Base-by-base conservation (phyloP, 768 basidiomycete species). In the Naganishia onofrii region DNA sequence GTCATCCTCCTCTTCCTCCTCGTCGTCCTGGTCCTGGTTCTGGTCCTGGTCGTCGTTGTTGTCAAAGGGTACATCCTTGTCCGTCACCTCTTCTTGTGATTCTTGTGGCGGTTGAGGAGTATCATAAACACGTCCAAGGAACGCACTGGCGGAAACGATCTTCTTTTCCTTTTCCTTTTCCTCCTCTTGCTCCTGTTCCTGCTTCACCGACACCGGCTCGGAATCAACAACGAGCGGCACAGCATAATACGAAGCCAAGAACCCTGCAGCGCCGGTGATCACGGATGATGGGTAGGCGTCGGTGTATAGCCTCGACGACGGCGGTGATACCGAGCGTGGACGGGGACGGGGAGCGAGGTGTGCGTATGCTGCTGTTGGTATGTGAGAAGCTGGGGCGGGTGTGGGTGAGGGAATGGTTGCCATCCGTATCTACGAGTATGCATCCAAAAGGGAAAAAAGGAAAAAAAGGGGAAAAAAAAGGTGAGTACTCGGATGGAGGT, bases 181-280 rank as follows among this genome's bases (percentile, higher is more conserved):
- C 7, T 34, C 17, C 57, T 19, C 26, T 7, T 5, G 6, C 34
- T 32, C 5, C 55, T 58, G 23, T n/a, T 38, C 21, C 57, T 12
- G 38, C 57, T 21, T 12, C 8, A 4, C 17, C 57, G 9, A 1
- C 8, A 4, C 55, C 54, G 54, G 54, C 13, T 58, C 34, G n/a
- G 28, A 2, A 19, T 56, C 55, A 56, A 38, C 19, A 38, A n/a
- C 17, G 19, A 58, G 26, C 57, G 60, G 60, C 8, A 44, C 38
- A n/a, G 60, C 60, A 44, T 63, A 63, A 15, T 63, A 63, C 38
- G 60, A n/a, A 12, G 60, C 36, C 60, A 63, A 19, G 28, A 63
- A 63, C 2, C 17, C n/a, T 4, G 60, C 60, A 3, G 60, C 60
- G 8, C 36, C 60, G 15, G 60, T 34, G 60, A 63, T 28, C 3